Evolutionary conservation across 1,284 basidiomycete species (phyloP).

Genomic region (Ceratobasidium sp.): DNA sequence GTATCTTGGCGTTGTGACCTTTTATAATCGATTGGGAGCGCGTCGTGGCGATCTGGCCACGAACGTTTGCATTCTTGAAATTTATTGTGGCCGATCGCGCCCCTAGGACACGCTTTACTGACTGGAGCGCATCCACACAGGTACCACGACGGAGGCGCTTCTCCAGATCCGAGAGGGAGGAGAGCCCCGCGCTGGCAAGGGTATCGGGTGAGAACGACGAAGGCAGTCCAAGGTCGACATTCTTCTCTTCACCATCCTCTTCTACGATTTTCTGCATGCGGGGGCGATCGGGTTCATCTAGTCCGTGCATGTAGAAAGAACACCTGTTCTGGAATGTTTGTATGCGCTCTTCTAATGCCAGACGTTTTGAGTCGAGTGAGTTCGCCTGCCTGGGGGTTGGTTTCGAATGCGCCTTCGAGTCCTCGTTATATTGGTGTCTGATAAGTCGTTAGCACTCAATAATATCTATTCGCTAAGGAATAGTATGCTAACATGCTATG

Average conservation of each 20-base stretch:
- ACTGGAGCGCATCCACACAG: no score
- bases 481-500: not conserved
- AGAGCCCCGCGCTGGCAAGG: not conserved
- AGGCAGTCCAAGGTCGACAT: not conserved
- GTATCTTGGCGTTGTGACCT: not conserved
- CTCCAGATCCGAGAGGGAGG: not conserved
- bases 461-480: no score
- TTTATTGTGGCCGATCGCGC: no score
- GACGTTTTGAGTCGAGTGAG: no score
- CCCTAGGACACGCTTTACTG: no score
- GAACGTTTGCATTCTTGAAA: no score
- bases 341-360: not conserved
- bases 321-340: not conserved
- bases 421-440: no score
- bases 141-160: not conserved
- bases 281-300: not conserved
- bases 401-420: no score
- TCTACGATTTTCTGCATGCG: not conserved
- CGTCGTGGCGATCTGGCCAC: no score
- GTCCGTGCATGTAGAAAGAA: not conserved
- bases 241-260: not conserved
- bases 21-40: no score
- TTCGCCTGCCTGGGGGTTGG: no score
- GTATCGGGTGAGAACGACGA: not conserved
- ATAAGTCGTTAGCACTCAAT: no score